Conservation (phyloP, 768 basidiomycete genomes). For the Phallus indusiatus region DNA sequence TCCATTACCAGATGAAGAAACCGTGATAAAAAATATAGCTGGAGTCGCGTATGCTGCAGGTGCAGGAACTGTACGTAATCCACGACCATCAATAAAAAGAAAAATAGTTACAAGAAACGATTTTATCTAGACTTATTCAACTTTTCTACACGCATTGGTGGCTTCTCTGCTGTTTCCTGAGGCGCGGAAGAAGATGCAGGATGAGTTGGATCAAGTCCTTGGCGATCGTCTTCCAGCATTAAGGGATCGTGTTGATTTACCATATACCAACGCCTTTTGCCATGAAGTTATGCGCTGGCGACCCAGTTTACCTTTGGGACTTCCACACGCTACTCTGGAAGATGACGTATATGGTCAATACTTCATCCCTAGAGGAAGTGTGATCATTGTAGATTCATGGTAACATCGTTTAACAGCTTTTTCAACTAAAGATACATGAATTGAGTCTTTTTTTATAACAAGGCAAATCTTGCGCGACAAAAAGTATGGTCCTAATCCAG, state of each 20-base stretch:
- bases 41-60: constrained; percentile 37
- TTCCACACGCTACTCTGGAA: constrained; percentile 8
- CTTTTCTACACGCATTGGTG: constrained; percentile 22
- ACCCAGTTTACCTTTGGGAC: constrained; percentile 19
- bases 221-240: constrained; percentile 24
- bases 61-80: constrained; percentile 21
- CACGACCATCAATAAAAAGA: not conserved
- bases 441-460: not conserved
- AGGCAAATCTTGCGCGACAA: constrained; percentile 14
- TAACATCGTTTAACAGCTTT: not conserved
- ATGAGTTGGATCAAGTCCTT: constrained; percentile 29
- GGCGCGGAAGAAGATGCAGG: constrained; percentile 22
- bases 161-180: constrained; percentile 18
- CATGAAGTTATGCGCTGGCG: constrained; percentile 19
- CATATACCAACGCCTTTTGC: constrained; percentile 25
- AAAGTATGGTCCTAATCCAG: constrained; percentile 19
- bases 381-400: constrained; percentile 17
- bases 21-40: constrained; percentile 40
- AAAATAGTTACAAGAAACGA: no score
- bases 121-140: not conserved
- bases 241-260: constrained; percentile 16
- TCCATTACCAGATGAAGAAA: constrained; percentile 20
- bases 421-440: no score
- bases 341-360: constrained; percentile 17
- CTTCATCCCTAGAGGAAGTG: constrained; percentile 16